These are phyloP conservation scores for Aurinia saxatilis DNA, from an alignment of 345 rosid species.

Conservation along the genomic window DNA sequence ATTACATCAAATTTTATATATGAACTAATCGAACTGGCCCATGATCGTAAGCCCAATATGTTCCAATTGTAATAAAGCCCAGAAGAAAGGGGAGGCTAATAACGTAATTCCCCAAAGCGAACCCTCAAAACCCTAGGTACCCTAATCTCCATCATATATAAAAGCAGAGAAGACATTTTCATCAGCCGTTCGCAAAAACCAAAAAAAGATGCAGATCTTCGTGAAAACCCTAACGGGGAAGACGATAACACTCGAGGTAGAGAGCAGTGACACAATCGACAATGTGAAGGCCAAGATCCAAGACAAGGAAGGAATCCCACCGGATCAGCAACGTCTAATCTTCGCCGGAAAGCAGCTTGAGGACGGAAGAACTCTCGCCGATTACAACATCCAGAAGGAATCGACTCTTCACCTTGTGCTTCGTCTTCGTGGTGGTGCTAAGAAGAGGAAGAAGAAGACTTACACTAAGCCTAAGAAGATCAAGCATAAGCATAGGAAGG, in stretches of 20 bases:
- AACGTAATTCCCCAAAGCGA: neutral
- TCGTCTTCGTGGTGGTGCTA: constrained; percentile 49
- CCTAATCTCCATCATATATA: neutral
- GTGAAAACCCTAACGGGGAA: constrained; percentile 33
- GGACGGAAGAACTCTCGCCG: constrained; percentile 50
- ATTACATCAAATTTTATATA: too few relatives aligned
- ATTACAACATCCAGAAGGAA: constrained; percentile 53
- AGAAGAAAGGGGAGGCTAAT: constrained; percentile 6
- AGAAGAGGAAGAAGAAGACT: constrained; percentile 69
- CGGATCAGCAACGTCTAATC: constrained; percentile 65
- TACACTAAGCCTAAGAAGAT: constrained; percentile 71
- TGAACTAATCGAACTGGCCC: too few relatives aligned
- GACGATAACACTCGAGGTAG: constrained; percentile 37
- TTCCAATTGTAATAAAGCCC: too few relatives aligned
- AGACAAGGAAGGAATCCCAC: constrained; percentile 53
- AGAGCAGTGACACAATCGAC: constrained; percentile 61
- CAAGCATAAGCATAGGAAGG: constrained; percentile 67
- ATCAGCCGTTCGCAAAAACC: neutral
- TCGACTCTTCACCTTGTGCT: constrained; percentile 48
- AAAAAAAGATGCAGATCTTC: constrained; percentile 29
- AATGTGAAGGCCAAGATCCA: constrained; percentile 70
- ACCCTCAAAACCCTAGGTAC: constrained; percentile 42
- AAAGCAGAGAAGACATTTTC: neutral
- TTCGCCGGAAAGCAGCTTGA: constrained; percentile 72
- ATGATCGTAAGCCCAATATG: neutral